Conservation (phyloP, 306 rosid species). For the Pterocarpus macrocarpus region DNA sequence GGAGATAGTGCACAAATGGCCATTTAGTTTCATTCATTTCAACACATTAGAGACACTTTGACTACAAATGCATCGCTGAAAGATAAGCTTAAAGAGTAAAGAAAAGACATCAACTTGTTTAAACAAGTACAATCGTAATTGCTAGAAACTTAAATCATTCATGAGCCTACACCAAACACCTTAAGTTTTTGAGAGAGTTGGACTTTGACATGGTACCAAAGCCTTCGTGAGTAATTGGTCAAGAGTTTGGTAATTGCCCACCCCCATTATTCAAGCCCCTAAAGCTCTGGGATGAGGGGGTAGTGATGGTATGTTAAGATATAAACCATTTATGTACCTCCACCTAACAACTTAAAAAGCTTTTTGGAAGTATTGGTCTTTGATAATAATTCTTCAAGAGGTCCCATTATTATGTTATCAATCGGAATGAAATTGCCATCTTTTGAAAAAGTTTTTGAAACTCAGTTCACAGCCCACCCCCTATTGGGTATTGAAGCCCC, state of each 20-base stretch:
- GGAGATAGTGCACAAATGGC: slow-evolving; percentile 18
- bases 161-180: not conserved
- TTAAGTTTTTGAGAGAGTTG: not conserved
- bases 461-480: not conserved
- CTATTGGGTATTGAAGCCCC: not conserved
- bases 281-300: not conserved
- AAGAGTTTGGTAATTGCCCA: not conserved
- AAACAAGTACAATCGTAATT: not conserved
- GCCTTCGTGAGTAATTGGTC: not conserved
- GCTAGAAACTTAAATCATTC: not conserved
- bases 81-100: not conserved
- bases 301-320: not conserved
- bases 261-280: not conserved
- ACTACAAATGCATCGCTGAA: not conserved
- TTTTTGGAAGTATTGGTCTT: not conserved
- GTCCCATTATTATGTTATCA: not conserved
- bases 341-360: not conserved
- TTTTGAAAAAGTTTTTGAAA: not conserved
- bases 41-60: not conserved
- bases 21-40: slow-evolving; percentile 8
- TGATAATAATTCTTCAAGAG: not conserved
- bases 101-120: not conserved
- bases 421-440: not conserved
- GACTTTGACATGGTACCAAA: not conserved
- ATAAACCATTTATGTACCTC: not conserved